These are phyloP conservation scores for Cenchrus fungigraminus DNA, from an alignment of 176 grass and related monocot species.

Conservation along the genomic window DNA sequence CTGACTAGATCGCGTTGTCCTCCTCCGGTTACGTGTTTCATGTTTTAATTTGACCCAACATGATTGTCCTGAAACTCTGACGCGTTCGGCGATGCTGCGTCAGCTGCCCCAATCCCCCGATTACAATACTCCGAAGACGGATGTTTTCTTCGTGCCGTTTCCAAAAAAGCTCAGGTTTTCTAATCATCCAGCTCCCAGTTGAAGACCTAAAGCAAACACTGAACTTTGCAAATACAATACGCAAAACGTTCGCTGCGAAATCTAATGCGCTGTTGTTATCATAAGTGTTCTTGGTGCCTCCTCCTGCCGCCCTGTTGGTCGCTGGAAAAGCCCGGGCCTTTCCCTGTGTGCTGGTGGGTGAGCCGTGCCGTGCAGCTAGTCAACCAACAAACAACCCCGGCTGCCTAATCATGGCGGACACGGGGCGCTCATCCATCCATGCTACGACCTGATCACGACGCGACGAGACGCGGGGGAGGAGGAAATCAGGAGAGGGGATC, in stretches of 20 bases:
- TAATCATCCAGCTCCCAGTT: neutral
- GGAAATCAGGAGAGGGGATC: neutral
- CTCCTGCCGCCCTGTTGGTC: constrained; percentile 17
- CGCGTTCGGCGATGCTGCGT: constrained; percentile 23
- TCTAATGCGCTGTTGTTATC: neutral
- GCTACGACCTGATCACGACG: constrained; percentile 11
- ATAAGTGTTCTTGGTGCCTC: neutral
- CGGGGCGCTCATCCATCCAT: constrained; percentile 29
- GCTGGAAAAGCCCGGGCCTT: constrained; percentile 15
- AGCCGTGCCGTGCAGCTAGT: constrained; percentile 34
- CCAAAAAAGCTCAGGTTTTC: neutral
- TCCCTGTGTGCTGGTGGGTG: constrained; percentile 32
- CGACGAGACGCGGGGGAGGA: neutral
- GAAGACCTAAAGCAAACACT: neutral
- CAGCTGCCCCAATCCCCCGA: neutral
- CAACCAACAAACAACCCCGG: constrained; percentile 31
- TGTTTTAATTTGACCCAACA: neutral
- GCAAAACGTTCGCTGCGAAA: neutral
- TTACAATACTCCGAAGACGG: constrained; percentile 11
- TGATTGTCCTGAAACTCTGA: constrained; percentile 18
- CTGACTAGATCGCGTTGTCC: constrained; percentile 29
- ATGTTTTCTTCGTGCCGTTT: constrained; percentile 7
- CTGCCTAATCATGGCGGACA: constrained; percentile 30
- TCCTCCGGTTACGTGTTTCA: neutral
- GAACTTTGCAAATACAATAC: neutral